Conservation (phyloP, 306 rosid genomes). For the Boehmeria nivea region DNA sequence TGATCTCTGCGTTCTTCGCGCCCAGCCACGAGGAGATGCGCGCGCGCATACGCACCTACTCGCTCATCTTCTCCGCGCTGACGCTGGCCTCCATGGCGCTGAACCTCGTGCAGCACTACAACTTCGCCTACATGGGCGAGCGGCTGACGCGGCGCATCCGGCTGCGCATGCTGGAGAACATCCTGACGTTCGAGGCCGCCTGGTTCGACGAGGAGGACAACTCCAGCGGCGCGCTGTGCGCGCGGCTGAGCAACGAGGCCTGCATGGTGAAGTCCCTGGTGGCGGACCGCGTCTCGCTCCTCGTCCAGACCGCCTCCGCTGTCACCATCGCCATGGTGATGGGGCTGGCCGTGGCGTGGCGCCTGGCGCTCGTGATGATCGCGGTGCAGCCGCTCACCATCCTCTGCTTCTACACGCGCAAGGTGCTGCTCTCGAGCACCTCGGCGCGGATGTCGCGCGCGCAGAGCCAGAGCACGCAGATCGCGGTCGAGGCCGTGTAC, state of each 20-base stretch:
- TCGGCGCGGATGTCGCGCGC: constrained; percentile 69
- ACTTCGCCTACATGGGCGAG: constrained; percentile 85
- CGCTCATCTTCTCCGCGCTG: constrained; percentile 59
- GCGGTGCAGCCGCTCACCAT: constrained; percentile 82
- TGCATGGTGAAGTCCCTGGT: constrained; percentile 88
- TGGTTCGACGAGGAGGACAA: constrained; percentile 90
- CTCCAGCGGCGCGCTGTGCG: constrained; percentile 81
- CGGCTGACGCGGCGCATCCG: constrained; percentile 68
- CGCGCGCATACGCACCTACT: constrained; percentile 54
- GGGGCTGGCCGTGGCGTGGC: constrained; percentile 87
- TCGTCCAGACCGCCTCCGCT: constrained; percentile 80
- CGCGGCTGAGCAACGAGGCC: constrained; percentile 84
- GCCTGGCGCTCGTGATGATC: constrained; percentile 86
- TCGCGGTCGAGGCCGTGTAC: constrained; percentile 87
- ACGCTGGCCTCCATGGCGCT: constrained; percentile 60
- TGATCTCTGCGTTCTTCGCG: constrained; percentile 84
- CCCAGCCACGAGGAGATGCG: constrained; percentile 71
- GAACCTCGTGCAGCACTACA: constrained; percentile 83
- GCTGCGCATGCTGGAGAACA: constrained; percentile 59
- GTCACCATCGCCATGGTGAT: constrained; percentile 84
- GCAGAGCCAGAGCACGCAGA: constrained; percentile 79
- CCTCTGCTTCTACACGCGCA: constrained; percentile 76
- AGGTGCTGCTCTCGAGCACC: constrained; percentile 70
- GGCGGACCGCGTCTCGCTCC: constrained; percentile 68
- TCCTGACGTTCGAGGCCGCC: constrained; percentile 81